Conservation (phyloP, 2,329 filamentous ascomycete genomes). For the Phaeosphaeria sp. region DNA sequence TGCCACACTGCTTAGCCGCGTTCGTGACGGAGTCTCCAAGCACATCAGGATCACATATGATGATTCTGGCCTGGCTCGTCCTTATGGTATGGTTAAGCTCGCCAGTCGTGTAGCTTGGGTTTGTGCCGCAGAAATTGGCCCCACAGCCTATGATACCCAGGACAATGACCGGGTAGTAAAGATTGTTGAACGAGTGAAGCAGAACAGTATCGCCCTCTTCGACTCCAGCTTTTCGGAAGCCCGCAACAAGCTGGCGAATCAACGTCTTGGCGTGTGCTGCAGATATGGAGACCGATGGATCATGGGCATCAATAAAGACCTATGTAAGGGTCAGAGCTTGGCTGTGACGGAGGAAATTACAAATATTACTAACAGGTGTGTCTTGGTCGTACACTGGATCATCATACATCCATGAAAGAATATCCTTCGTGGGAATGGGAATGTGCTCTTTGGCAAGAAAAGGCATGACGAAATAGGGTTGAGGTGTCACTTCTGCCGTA, state of each 20-base stretch:
- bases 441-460: neutral
- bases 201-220: neutral
- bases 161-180: neutral
- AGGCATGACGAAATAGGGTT: neutral
- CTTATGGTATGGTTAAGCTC: neutral
- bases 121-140: neutral
- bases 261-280: neutral
- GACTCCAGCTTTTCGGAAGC: neutral
- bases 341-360: neutral
- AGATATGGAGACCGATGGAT: neutral
- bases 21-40: neutral
- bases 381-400: neutral
- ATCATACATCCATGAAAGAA: neutral
- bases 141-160: neutral
- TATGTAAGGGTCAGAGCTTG: neutral
- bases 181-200: neutral
- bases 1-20: neutral
- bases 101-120: neutral
- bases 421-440: neutral
- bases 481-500: neutral
- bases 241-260: neutral
- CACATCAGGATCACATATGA: neutral
- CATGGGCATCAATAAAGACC: neutral
- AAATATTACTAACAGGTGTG: neutral
- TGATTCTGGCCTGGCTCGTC: neutral